These are phyloP conservation scores for Aristolochia fimbriata DNA, from an alignment of 164 flowering plant species.

Conservation along the genomic window DNA sequence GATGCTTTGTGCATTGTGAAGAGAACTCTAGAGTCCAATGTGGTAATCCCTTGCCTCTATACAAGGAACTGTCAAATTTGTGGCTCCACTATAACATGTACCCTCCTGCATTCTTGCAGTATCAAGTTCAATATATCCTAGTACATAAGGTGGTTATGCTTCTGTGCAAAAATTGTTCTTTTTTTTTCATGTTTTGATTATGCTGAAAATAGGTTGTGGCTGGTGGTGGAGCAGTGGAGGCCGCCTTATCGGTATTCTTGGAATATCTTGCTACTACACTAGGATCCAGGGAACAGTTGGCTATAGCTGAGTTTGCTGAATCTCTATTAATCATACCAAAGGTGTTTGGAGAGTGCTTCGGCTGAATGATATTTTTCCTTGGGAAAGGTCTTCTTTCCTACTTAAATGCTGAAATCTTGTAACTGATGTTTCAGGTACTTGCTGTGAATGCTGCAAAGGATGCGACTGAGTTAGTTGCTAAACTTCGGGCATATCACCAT, in stretches of 20 bases:
- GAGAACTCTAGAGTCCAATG: conserved; percentile 91
- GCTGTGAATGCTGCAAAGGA: conserved; percentile 99
- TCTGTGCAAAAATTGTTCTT: too few relatives aligned
- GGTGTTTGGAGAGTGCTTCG: conserved; percentile 23
- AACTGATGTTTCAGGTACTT: conserved; percentile 50
- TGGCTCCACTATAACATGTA: too few relatives aligned
- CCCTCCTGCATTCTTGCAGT: too few relatives aligned
- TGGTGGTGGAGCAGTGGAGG: conserved; percentile 98
- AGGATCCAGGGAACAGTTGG: conserved; percentile 97
- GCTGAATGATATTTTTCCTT: neutral
- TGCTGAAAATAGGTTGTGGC: conserved; percentile 64
- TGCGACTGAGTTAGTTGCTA: conserved; percentile 93
- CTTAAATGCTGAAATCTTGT: neutral
- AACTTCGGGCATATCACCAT: conserved; percentile 87
- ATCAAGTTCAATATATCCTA: too few relatives aligned
- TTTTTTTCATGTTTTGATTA: neutral
- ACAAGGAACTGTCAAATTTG: too few relatives aligned
- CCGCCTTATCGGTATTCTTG: conserved; percentile 89
- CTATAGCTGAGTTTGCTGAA: conserved; percentile 99
- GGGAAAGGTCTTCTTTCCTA: neutral
- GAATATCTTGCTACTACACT: conserved; percentile 89
- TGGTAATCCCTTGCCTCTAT: conserved; percentile 28
- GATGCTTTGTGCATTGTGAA: conserved; percentile 94
- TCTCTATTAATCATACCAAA: conserved; percentile 83
- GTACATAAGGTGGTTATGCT: too few relatives aligned